A percentile compares a stretch with the other conserved stretches of the same genome.
These are phyloP conservation scores for Cladophialophora psammophila DNA, from an alignment of 2,329 filamentous ascomycete species.

Conservation along the genomic window DNA sequence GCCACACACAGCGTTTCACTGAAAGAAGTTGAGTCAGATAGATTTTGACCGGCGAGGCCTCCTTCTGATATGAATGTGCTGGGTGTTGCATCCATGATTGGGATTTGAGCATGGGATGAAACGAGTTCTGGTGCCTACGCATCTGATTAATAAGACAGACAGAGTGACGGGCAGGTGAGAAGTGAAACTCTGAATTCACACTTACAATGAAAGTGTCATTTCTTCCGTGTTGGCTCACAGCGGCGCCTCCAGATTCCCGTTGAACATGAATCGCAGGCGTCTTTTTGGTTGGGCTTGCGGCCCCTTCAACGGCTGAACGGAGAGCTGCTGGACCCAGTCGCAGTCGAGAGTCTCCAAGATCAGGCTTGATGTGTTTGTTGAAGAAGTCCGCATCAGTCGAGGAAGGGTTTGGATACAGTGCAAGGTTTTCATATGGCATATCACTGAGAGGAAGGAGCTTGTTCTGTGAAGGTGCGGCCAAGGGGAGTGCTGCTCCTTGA, in stretches of 20 bases:
- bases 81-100: constrained; percentile 28
- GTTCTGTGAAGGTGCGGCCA: background rate
- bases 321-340: constrained; percentile 36
- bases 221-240: background rate
- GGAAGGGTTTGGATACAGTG: constrained; percentile 1
- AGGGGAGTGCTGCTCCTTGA: background rate
- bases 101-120: constrained; percentile 1
- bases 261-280: background rate
- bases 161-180: background rate
- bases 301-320: constrained; percentile 36
- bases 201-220: constrained; percentile 23
- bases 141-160: constrained; percentile 11
- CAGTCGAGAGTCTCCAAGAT: constrained; percentile 36
- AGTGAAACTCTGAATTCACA: background rate
- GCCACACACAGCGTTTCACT: constrained; percentile 28
- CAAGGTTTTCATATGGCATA: background rate
- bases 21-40: constrained; percentile 18
- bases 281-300: constrained; percentile 30
- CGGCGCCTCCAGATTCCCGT: background rate
- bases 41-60: background rate
- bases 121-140: constrained; percentile 16
- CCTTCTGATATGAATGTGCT: constrained; percentile 18
- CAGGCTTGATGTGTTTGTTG: constrained; percentile 37
- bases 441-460: background rate
- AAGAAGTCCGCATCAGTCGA: constrained; percentile 33